These are phyloP conservation scores for Metschnikowia continentalis DNA, from an alignment of 805 yeast genomes.

Conservation along the genomic window DNA sequence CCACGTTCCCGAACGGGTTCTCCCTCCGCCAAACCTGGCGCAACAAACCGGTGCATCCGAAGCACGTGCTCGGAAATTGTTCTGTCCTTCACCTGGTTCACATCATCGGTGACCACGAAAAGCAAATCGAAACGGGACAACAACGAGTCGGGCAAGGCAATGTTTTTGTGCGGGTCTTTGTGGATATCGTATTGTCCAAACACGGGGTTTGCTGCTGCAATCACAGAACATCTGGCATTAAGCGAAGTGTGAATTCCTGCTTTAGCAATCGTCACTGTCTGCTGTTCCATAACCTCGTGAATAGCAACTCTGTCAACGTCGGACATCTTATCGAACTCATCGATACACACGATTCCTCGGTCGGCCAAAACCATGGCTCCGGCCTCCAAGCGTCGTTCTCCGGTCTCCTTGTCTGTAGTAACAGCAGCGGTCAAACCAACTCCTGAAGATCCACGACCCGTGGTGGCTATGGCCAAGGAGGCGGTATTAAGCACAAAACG, in stretches of 20 bases:
- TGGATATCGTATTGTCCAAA: conserved; percentile 95
- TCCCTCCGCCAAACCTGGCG: conserved; percentile 87
- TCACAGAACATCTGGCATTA: conserved; percentile 93
- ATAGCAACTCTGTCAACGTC: conserved; percentile 96
- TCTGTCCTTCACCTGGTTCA: conserved; percentile 79
- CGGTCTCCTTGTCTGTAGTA: conserved; percentile 92
- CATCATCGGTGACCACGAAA: conserved; percentile 94
- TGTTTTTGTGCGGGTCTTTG: conserved; percentile 93
- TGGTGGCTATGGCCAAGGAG: conserved; percentile 91
- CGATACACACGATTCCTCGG: conserved; percentile 95
- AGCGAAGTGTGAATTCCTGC: conserved; percentile 97
- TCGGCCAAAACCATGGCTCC: conserved; percentile 99
- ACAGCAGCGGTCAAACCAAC: conserved; percentile 99
- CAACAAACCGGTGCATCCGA: conserved; percentile 85
- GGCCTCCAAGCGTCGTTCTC: conserved; percentile 93
- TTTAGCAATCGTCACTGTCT: conserved; percentile 94
- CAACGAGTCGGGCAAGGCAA: conserved; percentile 93
- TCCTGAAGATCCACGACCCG: conserved; percentile 99
- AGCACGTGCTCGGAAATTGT: conserved; percentile 90
- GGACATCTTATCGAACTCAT: conserved; percentile 97
- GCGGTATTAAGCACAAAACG: conserved; percentile 95
- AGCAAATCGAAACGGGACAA: conserved; percentile 94
- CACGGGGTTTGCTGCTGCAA: conserved; percentile 97
- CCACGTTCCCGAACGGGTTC: conserved; percentile 83
- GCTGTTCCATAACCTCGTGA: conserved; percentile 99